Percentiles rank a stretch among this genome's conserved stretches.
phyloP scores from a whole-genome alignment of 2,329 filamentous ascomycete species.

The Drechslerella dactyloides region DNA sequence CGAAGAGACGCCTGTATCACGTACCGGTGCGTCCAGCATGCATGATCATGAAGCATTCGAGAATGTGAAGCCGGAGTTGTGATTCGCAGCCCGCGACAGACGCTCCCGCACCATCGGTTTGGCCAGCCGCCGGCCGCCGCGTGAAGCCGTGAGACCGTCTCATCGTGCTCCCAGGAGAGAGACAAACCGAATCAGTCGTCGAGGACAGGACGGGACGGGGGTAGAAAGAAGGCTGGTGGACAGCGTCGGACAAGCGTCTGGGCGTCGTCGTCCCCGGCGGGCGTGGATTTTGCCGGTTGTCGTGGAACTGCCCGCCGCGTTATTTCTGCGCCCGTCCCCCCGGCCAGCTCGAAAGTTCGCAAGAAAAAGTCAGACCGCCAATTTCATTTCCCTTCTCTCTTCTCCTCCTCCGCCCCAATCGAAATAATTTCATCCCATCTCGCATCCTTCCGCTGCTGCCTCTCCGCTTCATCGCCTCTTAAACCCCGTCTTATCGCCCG shows the following conservation, averaged over 20 bases:
- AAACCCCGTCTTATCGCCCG: conserved; percentile 6
- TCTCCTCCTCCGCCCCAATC: not conserved
- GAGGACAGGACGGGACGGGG: too few relatives aligned
- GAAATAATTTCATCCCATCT: not conserved
- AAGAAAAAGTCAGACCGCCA: not conserved
- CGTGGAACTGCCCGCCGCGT: not conserved
- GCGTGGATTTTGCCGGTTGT: conserved; percentile 5
- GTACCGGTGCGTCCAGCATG: not conserved
- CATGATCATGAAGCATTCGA: not conserved
- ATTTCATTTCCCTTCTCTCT: conserved; percentile 6
- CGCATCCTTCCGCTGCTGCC: not conserved
- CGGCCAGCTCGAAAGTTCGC: not conserved
- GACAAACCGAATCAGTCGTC: too few relatives aligned
- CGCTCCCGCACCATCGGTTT: not conserved
- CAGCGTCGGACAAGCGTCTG: too few relatives aligned
- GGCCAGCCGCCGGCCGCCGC: not conserved
- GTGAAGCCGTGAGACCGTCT: too few relatives aligned
- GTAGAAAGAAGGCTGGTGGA: too few relatives aligned
- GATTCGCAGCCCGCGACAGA: too few relatives aligned
- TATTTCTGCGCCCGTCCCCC: conserved; percentile 10
- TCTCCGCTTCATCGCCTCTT: too few relatives aligned
- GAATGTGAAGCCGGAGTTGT: too few relatives aligned
- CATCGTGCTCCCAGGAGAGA: too few relatives aligned
- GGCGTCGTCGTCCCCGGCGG: too few relatives aligned
- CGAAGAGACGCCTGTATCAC: not conserved